Evolutionary conservation across 257 asterid genomes (phyloP), one percentile per base, ranked within the genome.

Genomic region (Fraxinus cuspidata): DNA sequence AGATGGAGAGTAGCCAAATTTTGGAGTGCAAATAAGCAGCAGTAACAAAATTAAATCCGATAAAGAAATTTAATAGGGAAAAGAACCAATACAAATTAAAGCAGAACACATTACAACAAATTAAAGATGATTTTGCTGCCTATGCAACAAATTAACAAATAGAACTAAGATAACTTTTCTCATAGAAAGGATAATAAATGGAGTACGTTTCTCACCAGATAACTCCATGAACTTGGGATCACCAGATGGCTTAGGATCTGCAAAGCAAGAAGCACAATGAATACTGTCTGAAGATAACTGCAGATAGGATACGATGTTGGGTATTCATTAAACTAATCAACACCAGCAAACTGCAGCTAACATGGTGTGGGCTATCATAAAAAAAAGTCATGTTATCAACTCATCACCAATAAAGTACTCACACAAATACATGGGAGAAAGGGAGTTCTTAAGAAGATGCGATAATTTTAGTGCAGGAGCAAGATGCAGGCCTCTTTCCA

Each of bases 181-280:
- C 34, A 23, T 31, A 68, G 29, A 71, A 68, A 66, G 56, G 72
- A 29, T 75, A 71, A 76, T 65, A 73, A 70, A 79, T 72, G 79
- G 77, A 83, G 78, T 65, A 80, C 53, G 76, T 71, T 82, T 82
- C 93, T 84, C 76, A 96, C 99, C 99, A 56, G 81, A 87, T 29
- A 96, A 91, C 74, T 93, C 99, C 74, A 71, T 70, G 84, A 85
- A 88, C 86, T 92, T 96, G 77, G 93, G 91, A 81, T 96, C 99
- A 65, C 84, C 92, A 78, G 90, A 71, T 68, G 90, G 85, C 81
- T 91, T 96, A 79, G 96, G 88, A 87, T 92, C 99, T 96, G 89
- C 92, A 86, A 84, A 75, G 71, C 65, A 77, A 80, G 69, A 79
- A 63, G 78, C 44, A 73, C 32, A 80, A 56, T 75, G 84, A 76